Evolutionary conservation across 2,329 filamentous ascomycete species (phyloP).

Genomic region (Fusarium burgessii): DNA sequence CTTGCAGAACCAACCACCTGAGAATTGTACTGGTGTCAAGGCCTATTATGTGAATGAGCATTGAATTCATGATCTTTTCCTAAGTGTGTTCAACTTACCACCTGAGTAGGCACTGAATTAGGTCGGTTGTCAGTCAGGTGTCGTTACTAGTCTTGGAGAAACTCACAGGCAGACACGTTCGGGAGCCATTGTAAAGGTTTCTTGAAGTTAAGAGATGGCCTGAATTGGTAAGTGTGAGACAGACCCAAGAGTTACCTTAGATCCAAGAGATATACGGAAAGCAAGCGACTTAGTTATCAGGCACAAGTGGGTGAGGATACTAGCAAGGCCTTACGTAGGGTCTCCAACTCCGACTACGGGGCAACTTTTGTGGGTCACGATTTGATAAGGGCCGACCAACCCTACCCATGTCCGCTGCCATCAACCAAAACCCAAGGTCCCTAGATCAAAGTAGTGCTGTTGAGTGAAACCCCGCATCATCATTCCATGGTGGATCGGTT

Average conservation of each 20-base stretch:
- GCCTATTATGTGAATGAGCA: conserved; percentile 22
- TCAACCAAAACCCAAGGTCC: no score
- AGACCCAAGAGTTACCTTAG: background rate
- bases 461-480: no score
- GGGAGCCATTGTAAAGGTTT: conserved; percentile 28
- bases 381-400: conserved; percentile 10
- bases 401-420: background rate
- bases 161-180: conserved; percentile 44
- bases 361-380: background rate
- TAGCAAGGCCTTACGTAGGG: background rate
- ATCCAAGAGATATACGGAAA: background rate
- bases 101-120: conserved; percentile 41
- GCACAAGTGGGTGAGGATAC: conserved; percentile 1
- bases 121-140: conserved; percentile 22
- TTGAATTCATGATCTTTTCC: background rate
- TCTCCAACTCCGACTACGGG: background rate
- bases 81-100: conserved; percentile 26
- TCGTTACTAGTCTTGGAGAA: background rate
- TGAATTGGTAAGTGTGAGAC: conserved; percentile 7
- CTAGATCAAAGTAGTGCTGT: no score
- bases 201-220: conserved; percentile 1
- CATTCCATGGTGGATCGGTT: no score
- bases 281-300: conserved; percentile 1
- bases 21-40: conserved; percentile 41
- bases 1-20: conserved; percentile 18